These are phyloP conservation scores for Aschersonia sp. DNA, from an alignment of 2,329 filamentous ascomycete species.

Conservation along the genomic window DNA sequence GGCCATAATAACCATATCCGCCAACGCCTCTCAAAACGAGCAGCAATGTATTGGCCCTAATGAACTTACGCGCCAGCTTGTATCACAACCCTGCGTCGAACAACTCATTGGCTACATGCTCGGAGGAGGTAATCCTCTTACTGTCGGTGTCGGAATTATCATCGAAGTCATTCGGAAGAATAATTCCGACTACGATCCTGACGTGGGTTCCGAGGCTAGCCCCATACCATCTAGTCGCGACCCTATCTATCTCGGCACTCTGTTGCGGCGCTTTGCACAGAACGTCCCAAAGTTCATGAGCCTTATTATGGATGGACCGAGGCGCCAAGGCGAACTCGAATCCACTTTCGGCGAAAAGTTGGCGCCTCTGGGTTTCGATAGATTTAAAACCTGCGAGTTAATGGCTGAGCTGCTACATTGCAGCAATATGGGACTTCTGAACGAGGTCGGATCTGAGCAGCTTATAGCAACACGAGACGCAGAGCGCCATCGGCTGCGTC, in stretches of 20 bases:
- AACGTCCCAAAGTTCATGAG: constrained; percentile 91
- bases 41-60: constrained; percentile 98
- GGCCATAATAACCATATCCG: constrained; percentile 96
- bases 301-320: constrained; percentile 65
- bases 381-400: constrained; percentile 96
- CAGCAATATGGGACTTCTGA: constrained; percentile 94
- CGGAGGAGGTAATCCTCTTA: constrained; percentile 80
- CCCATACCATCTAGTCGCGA: constrained; percentile 71
- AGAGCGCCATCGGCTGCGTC: constrained; percentile 67
- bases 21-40: constrained; percentile 94
- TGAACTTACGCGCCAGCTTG: constrained; percentile 85
- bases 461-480: constrained; percentile 67
- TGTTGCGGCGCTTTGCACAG: constrained; percentile 77
- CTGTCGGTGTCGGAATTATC: constrained; percentile 90
- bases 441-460: constrained; percentile 79
- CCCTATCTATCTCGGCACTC: constrained; percentile 86
- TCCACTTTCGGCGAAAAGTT: constrained; percentile 86
- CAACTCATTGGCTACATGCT: constrained; percentile 86
- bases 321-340: constrained; percentile 59
- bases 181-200: constrained; percentile 96
- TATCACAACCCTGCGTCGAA: constrained; percentile 72
- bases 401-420: constrained; percentile 97
- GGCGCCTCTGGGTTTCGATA: constrained; percentile 88
- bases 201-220: constrained; percentile 69
- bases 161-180: constrained; percentile 99